phyloP scores from a whole-genome alignment of 441 rosid species.

The Viola pubescens region DNA sequence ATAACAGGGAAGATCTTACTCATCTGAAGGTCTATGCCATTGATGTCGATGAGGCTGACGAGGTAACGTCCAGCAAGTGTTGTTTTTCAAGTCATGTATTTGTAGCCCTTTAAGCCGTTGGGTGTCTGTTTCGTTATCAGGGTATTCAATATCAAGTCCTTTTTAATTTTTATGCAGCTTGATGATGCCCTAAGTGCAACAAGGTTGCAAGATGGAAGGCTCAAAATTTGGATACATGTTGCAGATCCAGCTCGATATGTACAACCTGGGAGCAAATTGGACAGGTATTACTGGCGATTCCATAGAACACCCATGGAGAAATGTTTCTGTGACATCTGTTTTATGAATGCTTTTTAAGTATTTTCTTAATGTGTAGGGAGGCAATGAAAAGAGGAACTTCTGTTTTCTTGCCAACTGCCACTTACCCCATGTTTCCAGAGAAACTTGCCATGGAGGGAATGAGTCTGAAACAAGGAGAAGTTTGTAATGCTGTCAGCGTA shows the following conservation, averaged over 20 bases:
- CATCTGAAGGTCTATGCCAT: slow-evolving; percentile 95
- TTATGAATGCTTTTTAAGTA: slow-evolving; percentile 11
- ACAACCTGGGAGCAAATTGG: slow-evolving; percentile 62
- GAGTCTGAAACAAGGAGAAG: slow-evolving; percentile 95
- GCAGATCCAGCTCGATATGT: slow-evolving; percentile 85
- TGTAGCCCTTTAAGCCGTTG: not conserved
- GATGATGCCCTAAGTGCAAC: slow-evolving; percentile 93
- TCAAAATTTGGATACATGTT: slow-evolving; percentile 91
- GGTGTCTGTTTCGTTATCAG: not conserved
- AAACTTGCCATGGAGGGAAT: slow-evolving; percentile 95
- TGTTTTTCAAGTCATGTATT: not conserved
- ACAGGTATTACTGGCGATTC: slow-evolving; percentile 47
- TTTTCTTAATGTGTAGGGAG: slow-evolving; percentile 46
- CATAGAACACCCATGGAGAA: slow-evolving; percentile 1
- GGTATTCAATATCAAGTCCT: slow-evolving; percentile 4
- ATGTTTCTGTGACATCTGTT: slow-evolving; percentile 2
- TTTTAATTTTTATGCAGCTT: slow-evolving; percentile 45
- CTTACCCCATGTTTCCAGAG: slow-evolving; percentile 97
- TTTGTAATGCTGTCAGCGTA: slow-evolving; percentile 80
- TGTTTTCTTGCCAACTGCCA: slow-evolving; percentile 86
- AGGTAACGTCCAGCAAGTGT: slow-evolving; percentile 41
- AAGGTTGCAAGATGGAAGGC: slow-evolving; percentile 76
- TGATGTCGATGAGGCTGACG: slow-evolving; percentile 99
- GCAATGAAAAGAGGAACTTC: slow-evolving; percentile 91
- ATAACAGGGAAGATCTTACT: slow-evolving; percentile 64